Evolutionary conservation across 805 yeast genomes (phyloP), one percentile per base, ranked within the genome.

Genomic region (Yarrowia alimentaria): DNA sequence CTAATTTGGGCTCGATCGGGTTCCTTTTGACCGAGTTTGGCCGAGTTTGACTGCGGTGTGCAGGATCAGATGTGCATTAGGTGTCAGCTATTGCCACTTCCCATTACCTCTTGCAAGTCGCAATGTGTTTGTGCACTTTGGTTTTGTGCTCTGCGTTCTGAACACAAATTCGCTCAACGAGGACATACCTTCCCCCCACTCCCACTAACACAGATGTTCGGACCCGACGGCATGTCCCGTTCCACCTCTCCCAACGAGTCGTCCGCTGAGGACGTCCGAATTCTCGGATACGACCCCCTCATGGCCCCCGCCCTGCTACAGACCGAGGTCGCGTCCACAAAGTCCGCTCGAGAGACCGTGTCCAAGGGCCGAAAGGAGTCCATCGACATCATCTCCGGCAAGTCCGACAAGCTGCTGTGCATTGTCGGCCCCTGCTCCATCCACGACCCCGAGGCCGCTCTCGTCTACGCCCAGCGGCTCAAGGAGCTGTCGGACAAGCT

Each of bases 381-480:
- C 26, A 77, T 83, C 54, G 78, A 79, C 18, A 86, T 90, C 56
- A 76, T 91, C 58, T 73, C 74, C 55, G 85, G 84, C 43, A 72
- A 76, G 59, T 90, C 85, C 63, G 98, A 93, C 75, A 79, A 95
- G 67, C 74, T 86, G 35, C 70, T 91, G 26, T 85, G 91, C 17
- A 81, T 91, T 56, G 94, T 91, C 51, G 99, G 99, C 14, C 99
- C 99, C 56, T 91, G 99, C 68, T 93, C 98, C 14, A 83, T 91
- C 60, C 99, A 91, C 67, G 97, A 91, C 69, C 78, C 91, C 54
- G 79, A 75, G 32, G 85, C 93, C 42, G 98, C 98, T 26, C 71
- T 85, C 63, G 98, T 88, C 25, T 91, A 93, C 70, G 94, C 91
- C 55, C 68, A 68, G 29, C 76, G 83, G 57, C 75, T 91, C 59